Base-by-base conservation (phyloP, 495 filamentous ascomycete species). In the Tricharina praecox region DNA sequence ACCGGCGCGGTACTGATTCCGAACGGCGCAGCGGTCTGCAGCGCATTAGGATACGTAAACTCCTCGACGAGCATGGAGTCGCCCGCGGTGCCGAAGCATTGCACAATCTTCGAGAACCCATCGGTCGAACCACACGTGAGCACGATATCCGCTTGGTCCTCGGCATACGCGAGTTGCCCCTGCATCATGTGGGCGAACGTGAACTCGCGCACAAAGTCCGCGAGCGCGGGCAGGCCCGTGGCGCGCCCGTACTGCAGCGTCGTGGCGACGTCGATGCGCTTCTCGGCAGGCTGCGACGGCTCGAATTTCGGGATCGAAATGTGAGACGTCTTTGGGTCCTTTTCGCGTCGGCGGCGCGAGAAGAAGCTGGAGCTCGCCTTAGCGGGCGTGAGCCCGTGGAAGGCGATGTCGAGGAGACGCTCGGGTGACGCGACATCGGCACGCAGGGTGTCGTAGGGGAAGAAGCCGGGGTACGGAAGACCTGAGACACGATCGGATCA, bases 391-490 rank as follows among this genome's bases (percentile, higher is more conserved):
- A 73, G 70, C 38, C 69, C 62, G 53, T 78, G 24, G 55, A 46
- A 21, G 25, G 75, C 11, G 73, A 72, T 23, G 77, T 75, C 0
- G 2, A 50, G 69, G 65, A 79, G 86, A 55, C 86, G 75, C 16
- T 78, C 64, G 8, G 85, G 75, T 21, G 71, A 72, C 9, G 85
- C 83, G 44, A 75, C 70, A 48, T 78, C 73, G n/a, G 84, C 81
- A 62, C 88, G 83, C 23, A 93, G 75, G 0, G 84, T 92, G 48
- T 94, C 85, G 62, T 81, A 94, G 13, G 87, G 87, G 59, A 95
- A 94, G 64, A 83, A 83, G 25, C 71, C 72, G 11, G 74, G 63
- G 62, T 85, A 79, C 18, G 87, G 87, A 11, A 92, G 72, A 41
- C 82, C 82, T 86, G 55, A 13, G 11, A 7, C 8, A 16, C 23